phyloP scores from a whole-genome alignment of 345 rosid species.

The Populus alba region DNA sequence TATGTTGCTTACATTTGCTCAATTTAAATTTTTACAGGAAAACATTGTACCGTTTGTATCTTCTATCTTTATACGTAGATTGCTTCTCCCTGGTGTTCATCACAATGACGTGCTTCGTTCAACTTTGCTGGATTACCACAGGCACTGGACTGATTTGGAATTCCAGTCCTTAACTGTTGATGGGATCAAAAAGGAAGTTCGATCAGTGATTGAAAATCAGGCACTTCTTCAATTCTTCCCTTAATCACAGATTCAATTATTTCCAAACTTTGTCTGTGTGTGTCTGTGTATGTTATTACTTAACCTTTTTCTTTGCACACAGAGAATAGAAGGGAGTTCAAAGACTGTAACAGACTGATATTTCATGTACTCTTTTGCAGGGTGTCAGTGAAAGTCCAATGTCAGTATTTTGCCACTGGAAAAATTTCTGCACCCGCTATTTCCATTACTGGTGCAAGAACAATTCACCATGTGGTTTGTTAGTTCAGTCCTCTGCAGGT shows the following conservation, averaged over 20 bases:
- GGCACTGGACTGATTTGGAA: slow-evolving; percentile 77
- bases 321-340: slow-evolving; percentile 7
- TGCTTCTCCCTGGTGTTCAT: slow-evolving; percentile 80
- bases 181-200: slow-evolving; percentile 77
- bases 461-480: slow-evolving; percentile 67
- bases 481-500: slow-evolving; percentile 52
- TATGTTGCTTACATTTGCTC: slow-evolving; percentile 13
- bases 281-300: background rate
- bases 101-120: slow-evolving; percentile 54
- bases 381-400: slow-evolving; percentile 51
- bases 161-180: slow-evolving; percentile 71
- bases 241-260: slow-evolving; percentile 9
- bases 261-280: background rate
- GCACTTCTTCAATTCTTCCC: slow-evolving; percentile 28
- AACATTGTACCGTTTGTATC: slow-evolving; percentile 69
- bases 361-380: slow-evolving; percentile 39
- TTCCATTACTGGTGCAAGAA: slow-evolving; percentile 77
- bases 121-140: slow-evolving; percentile 71
- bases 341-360: slow-evolving; percentile 23
- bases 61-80: slow-evolving; percentile 69
- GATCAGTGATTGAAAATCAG: slow-evolving; percentile 76
- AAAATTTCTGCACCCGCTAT: slow-evolving; percentile 64
- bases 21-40: slow-evolving; percentile 51
- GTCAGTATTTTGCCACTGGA: slow-evolving; percentile 67
- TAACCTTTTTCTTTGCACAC: slow-evolving; percentile 1